Evolutionary conservation across 805 yeast genomes (phyloP), one percentile per base, ranked within the genome.

Genomic region (Hanseniaspora taiwanica): DNA sequence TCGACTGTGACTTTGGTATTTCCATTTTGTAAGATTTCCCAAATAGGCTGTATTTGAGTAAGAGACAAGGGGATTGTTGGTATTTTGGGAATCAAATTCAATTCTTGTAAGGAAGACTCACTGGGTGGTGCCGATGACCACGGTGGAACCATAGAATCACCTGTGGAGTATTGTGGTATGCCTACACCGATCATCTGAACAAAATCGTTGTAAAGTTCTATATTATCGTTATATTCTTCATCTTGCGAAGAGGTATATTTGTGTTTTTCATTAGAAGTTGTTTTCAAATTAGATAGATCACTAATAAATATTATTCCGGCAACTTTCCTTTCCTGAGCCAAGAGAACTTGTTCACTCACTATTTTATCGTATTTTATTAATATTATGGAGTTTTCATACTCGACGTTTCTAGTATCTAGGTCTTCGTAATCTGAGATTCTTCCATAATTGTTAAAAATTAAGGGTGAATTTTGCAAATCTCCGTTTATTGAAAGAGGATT

Each of bases 61-160:
- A 80, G 77, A 0, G 94, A 78, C 7, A 86, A 62, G 0, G 96
- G 87, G 1, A 83, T 64, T 6, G 81, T 68, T 1, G 95, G 94
- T 4, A 89, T 73, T 14, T 74, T 68, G 1, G 94, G 81, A 2
- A 82, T 64, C 31, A 72, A 64, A 4, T 54, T 54, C 0, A 82
- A 71, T 13, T 71, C 60, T 4, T 64, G 57, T 61, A 75, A 62
- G 6, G 14, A n/a, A 14, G 64, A 52, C 41, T 66, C 63, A 13
- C 63, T 63, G 35, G 59, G 59, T 41, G 58, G 56, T 31, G 61
- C 61, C 18, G 72, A 62, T 0, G 78, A 65, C 77, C 80, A 76
- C 2, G 93, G 95, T 0, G 94, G 94, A 2, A 81, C 69, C 27
- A 82, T 54, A 3, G 85, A 72, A 55, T 86, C 91, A 7, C 96